Evolutionary conservation across 352 stramenopile genomes (phyloP), one percentile per base, ranked within the genome.

Genomic region (Detonula confervacea): DNA sequence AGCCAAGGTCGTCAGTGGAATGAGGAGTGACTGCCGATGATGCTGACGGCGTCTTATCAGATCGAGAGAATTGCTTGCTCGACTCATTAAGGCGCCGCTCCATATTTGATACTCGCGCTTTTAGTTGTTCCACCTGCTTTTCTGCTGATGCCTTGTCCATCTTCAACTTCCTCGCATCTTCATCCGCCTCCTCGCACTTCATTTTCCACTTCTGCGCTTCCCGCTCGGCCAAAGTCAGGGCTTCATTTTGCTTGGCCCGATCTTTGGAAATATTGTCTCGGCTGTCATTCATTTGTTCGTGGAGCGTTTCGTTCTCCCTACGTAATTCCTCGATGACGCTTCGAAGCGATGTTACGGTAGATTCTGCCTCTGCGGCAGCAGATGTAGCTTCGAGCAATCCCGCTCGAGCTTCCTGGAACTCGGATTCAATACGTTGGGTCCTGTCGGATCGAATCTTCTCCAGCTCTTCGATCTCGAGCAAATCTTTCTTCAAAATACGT

Each of bases 261-360:
- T 88, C 69, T 71, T 89, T 82, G 8, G 46, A 18, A 1, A 67
- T 18, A 14, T n/a, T 63, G 12, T 80, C 51, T 52, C 75, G 42
- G 44, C 47, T 59, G n/a, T 73, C 59, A 47, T 74, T 49, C 2
- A 91, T 78, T 67, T 87, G 65, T 27, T 64, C 42, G 46, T 91
- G 85, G 49, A 91, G 70, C 4, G 60, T 57, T 60, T 87, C 57
- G 51, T 89, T 91, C 39, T 88, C 79, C 18, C 76, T 73, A n/a
- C 70, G 79, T 42, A 91, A 46, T 47, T 76, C 69, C 54, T 78
- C 60, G 62, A 91, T 85, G 11, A 78, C 79, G 33, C 77, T 77
- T 16, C 74, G 64, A 8, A 91, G 79, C 9, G 66, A 74, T 20
- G 65, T 65, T 5, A 77, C 72, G 11, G 73, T 88, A 0, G 74